A percentile compares a stretch with the other conserved stretches of the same genome.
Conservation (phyloP, 176 grass and related monocot species). For the Otatea glauca region DNA sequence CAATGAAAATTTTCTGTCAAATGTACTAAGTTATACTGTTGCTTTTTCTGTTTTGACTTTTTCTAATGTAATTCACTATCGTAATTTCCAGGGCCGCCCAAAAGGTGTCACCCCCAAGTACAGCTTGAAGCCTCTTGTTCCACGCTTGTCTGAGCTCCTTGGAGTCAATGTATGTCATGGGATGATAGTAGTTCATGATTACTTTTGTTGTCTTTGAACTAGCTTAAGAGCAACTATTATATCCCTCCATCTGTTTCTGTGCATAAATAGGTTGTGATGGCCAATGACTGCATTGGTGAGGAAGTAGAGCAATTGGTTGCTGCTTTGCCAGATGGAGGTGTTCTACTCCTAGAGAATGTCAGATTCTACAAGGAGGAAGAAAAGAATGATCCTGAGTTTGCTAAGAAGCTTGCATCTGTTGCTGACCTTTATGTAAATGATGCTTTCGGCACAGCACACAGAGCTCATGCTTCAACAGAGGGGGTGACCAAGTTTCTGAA, state of each 20-base stretch:
- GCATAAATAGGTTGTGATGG: slow-evolving; percentile 78
- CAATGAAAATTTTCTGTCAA: not conserved
- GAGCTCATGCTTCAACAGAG: slow-evolving; percentile 93
- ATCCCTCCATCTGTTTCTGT: not conserved
- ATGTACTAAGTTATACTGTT: not conserved
- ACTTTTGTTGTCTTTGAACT: not conserved
- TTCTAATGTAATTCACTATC: slow-evolving; percentile 13
- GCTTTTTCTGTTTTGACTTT: not conserved
- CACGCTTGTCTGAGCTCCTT: slow-evolving; percentile 89
- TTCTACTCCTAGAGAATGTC: slow-evolving; percentile 94
- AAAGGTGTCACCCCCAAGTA: slow-evolving; percentile 95
- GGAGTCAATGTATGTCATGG: slow-evolving; percentile 65
- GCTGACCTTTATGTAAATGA: slow-evolving; percentile 98
- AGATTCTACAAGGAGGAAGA: slow-evolving; percentile 98
- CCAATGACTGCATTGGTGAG: slow-evolving; percentile 82
- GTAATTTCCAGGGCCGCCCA: slow-evolving; percentile 72
- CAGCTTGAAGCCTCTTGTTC: slow-evolving; percentile 96
- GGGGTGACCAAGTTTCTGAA: slow-evolving; percentile 91
- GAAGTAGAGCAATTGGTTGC: slow-evolving; percentile 78
- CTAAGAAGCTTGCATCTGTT: slow-evolving; percentile 87
- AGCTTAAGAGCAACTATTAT: not conserved
- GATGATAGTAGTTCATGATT: not conserved
- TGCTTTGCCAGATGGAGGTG: slow-evolving; percentile 81
- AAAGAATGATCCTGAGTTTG: slow-evolving; percentile 94
- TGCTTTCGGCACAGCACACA: slow-evolving; percentile 87